Evolutionary conservation across 106 monocot species (phyloP).

Genomic region (Allium cepa): DNA sequence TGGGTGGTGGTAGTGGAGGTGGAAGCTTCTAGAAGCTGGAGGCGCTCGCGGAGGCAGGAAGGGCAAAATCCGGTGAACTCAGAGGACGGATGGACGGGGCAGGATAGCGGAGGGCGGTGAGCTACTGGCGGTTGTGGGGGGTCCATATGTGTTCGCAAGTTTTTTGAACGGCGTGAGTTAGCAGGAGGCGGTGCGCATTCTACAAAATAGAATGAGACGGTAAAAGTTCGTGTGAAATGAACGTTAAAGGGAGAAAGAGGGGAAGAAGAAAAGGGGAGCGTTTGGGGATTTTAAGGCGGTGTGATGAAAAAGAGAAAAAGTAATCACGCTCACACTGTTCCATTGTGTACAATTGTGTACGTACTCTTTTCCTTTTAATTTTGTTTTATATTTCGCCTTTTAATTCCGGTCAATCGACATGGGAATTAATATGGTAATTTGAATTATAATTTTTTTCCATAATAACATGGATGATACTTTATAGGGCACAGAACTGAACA

Average conservation of each 20-base stretch:
- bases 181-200: not conserved
- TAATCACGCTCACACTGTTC: slow-evolving; percentile 1
- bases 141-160: not conserved
- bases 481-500: too few relatives aligned
- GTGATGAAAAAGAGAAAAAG: not conserved
- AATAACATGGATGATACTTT: too few relatives aligned
- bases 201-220: too few relatives aligned
- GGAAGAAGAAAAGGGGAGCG: not conserved
- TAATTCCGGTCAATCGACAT: too few relatives aligned
- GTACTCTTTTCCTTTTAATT: not conserved
- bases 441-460: too few relatives aligned
- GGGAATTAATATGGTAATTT: too few relatives aligned
- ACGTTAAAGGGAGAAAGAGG: not conserved
- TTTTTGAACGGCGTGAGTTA: not conserved
- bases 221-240: not conserved
- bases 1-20: slow-evolving; percentile 25
- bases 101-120: slow-evolving; percentile 18
- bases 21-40: slow-evolving; percentile 36
- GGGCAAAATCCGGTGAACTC: slow-evolving; percentile 71
- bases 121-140: slow-evolving; percentile 2
- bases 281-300: not conserved
- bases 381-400: not conserved
- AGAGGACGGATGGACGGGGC: slow-evolving; percentile 50
- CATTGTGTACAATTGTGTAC: not conserved
- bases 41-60: slow-evolving; percentile 73